Base-by-base conservation (phyloP, 148 eudicot species). In the Suaeda aralocaspica region DNA sequence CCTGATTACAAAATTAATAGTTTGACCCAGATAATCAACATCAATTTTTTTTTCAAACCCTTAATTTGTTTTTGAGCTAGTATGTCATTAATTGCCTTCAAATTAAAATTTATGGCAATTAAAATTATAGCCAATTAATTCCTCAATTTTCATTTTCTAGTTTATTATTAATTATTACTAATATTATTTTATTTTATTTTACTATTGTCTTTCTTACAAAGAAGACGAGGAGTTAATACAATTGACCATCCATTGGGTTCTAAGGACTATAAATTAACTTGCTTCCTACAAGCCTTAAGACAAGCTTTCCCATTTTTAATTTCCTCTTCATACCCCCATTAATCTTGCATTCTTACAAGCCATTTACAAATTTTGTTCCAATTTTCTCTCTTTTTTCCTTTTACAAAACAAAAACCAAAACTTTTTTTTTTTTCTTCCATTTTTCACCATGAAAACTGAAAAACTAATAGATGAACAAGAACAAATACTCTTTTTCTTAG, bases 181-280 rank as follows among this genome's bases (percentile, higher is more conserved):
- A n/a, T n/a, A n/a, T n/a, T n/a, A n/a, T n/a, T n/a, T n/a, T n/a
- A n/a, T n/a, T n/a, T n/a, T n/a, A n/a, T n/a, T n/a, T n/a, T n/a
- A n/a, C n/a, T n/a, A n/a, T n/a, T n/a, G n/a, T n/a, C n/a, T n/a
- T n/a, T 52, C 67, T 62, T 51, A 33, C 25, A 63, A 66, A 69
- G 86, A 81, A 85, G 62, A 56, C 72, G 65, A 82, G 78, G n/a
- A n/a, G n/a, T n/a, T 12, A 2, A 21, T 30, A 5, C 24, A 41
- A 76, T n/a, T 69, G 51, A 64, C 67, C 51, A 67, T 69, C 89
- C 82, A 69, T 74, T 70, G 69, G 83, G 70, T 79, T 24, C 12
- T 1, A n/a, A 81, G 70, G 79, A 76, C 62, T 68, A 3, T 44
- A 1, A 72, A 28, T 30, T 33, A 26, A 13, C 55, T 9, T 18